A percentile compares a stretch with the other conserved stretches of the same genome.
phyloP scores from a whole-genome alignment of 2,329 filamentous ascomycete genomes.

The Fusarium acutatum region DNA sequence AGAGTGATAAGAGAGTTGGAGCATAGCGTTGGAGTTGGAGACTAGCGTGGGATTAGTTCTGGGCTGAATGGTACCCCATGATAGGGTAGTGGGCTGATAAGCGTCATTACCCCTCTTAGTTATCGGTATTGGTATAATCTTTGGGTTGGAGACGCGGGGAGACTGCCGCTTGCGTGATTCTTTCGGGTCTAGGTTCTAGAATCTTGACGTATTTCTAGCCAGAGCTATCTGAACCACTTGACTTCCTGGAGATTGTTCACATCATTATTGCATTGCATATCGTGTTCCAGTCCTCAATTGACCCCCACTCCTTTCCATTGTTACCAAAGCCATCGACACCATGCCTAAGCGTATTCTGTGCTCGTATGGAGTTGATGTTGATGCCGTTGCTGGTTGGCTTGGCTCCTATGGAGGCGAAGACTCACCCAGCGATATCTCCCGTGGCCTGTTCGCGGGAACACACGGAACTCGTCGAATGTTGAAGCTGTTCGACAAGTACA shows the following conservation, averaged over 20 bases:
- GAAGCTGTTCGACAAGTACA: constrained; percentile 76
- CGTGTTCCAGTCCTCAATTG: no score
- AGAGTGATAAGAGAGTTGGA: constrained; percentile 17
- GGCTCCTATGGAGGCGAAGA: constrained; percentile 80
- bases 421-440: constrained; percentile 58
- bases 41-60: not conserved
- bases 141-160: not conserved
- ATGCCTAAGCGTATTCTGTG: constrained; percentile 9
- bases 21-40: constrained; percentile 13
- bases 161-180: not conserved
- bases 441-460: constrained; percentile 71
- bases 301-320: not conserved
- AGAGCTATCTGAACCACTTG: not conserved
- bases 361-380: constrained; percentile 74
- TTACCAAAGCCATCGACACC: no score
- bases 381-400: constrained; percentile 80
- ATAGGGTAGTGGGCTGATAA: not conserved
- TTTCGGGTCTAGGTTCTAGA: not conserved
- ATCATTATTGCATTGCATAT: not conserved
- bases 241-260: not conserved
- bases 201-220: not conserved
- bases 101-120: constrained; percentile 11
- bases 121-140: not conserved
- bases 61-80: constrained; percentile 35
- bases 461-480: constrained; percentile 71